Conservation (phyloP, 202 grass and related monocot species). For the Hordeum pubiflorum region DNA sequence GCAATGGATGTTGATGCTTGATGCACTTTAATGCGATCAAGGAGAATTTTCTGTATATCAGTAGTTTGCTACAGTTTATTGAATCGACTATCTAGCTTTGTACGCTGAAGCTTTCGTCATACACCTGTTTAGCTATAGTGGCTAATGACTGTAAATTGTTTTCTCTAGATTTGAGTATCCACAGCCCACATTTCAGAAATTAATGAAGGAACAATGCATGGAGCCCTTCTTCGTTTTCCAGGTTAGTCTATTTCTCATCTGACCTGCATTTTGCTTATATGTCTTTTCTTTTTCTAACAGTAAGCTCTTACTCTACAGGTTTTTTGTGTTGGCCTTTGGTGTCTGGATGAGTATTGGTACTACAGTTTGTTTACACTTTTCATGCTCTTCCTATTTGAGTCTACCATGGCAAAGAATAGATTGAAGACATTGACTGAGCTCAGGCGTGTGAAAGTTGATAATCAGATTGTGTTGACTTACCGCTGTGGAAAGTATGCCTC, state of each 20-base stretch:
- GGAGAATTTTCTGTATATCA: neutral
- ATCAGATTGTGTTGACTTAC: constrained; percentile 65
- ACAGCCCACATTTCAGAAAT: constrained; percentile 96
- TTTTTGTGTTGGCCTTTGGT: constrained; percentile 95
- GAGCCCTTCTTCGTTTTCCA: constrained; percentile 99
- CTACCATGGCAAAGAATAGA: constrained; percentile 95
- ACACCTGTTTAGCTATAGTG: constrained; percentile 11
- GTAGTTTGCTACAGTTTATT: neutral
- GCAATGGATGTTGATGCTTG: neutral
- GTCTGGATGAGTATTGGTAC: constrained; percentile 96
- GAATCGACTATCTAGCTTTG: neutral
- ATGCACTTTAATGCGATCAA: neutral
- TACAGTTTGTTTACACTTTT: constrained; percentile 98
- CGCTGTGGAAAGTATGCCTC: constrained; percentile 76
- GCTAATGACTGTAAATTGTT: constrained; percentile 20
- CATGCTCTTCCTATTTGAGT: constrained; percentile 99
- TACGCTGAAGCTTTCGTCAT: neutral
- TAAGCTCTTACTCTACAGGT: constrained; percentile 50
- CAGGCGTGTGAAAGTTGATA: constrained; percentile 96
- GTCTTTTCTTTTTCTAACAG: neutral
- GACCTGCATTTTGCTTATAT: constrained; percentile 5
- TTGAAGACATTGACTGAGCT: constrained; percentile 93
- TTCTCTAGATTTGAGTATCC: constrained; percentile 87
- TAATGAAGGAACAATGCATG: constrained; percentile 95
- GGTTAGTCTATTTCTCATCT: constrained; percentile 41